Evolutionary conservation across 805 yeast genomes (phyloP).

Genomic region (Candida lessepsii): DNA sequence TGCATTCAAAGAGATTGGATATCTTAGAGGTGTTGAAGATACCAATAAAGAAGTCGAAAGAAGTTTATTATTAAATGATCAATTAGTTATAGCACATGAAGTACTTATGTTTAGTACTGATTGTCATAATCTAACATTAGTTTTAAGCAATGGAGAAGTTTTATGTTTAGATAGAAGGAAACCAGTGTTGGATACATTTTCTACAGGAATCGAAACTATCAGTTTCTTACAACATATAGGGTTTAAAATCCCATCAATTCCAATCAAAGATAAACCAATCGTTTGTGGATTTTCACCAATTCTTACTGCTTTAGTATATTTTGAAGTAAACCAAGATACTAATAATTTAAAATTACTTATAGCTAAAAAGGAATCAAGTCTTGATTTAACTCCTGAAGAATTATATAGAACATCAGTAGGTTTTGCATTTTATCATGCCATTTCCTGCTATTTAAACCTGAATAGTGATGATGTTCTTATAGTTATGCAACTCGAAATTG

Average conservation of each 20-base stretch:
- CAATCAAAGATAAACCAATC: slow-evolving; percentile 26
- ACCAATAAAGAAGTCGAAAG: not conserved
- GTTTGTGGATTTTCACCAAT: slow-evolving; percentile 47
- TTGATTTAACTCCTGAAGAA: slow-evolving; percentile 27
- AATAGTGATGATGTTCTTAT: slow-evolving; percentile 70
- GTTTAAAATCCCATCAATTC: slow-evolving; percentile 39
- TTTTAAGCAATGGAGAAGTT: slow-evolving; percentile 1
- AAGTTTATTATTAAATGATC: slow-evolving; percentile 24
- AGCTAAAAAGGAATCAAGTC: slow-evolving; percentile 17
- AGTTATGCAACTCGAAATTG: slow-evolving; percentile 50
- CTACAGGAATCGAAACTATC: slow-evolving; percentile 19
- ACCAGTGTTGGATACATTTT: not conserved
- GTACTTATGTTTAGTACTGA: slow-evolving; percentile 30
- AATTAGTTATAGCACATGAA: slow-evolving; percentile 23
- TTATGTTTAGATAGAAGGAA: not conserved
- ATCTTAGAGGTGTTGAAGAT: not conserved
- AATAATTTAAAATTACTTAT: slow-evolving; percentile 20
- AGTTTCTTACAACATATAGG: slow-evolving; percentile 52
- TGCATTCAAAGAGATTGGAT: slow-evolving; percentile 32
- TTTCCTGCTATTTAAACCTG: slow-evolving; percentile 64
- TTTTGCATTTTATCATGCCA: slow-evolving; percentile 65
- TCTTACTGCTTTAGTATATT: slow-evolving; percentile 39
- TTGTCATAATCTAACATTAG: slow-evolving; percentile 35
- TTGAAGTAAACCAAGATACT: slow-evolving; percentile 15
- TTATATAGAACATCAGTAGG: slow-evolving; percentile 51